Evolutionary conservation across 495 filamentous ascomycete species (phyloP), one percentile per base, ranked within the genome.

Genomic region (Lepraria neglecta): DNA sequence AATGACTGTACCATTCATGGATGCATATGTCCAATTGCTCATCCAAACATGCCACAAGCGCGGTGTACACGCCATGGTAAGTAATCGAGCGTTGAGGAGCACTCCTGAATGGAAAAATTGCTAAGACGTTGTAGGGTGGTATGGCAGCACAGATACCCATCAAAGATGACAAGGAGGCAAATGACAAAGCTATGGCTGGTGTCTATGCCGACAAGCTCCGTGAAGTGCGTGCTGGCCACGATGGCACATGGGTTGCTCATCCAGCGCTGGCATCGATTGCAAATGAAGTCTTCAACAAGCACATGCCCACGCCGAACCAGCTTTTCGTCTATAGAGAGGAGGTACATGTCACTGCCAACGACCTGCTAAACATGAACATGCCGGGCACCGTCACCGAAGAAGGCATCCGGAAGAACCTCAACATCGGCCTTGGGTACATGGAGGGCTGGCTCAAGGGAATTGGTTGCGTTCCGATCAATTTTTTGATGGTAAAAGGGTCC

Each of bases 131-230:
- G 6, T 56, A 82, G 80, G 92, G 94, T 66, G 94, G 94, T 65
- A 98, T 98, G 94, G 94, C 95, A 24, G 94, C 94, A 14, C 95
- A 97, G 75, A 99, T 99, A 71, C 94, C 94, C 38, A 95, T 97
- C 78, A 99, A 99, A 78, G 86, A 91, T 73, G 86, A 97, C 73
- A 81, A 84, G 60, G 86, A 80, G 53, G 92, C 91, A 65, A 97
- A 97, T 75, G 91, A 95, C 69, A 85, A 84, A 69, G 92, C 92
- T 46, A 97, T 99, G 95, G 89, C 89, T 65, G 87, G 83, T 62
- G 94, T 99, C 28, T 86, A 88, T 45, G 87, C 88, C 46, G 94
- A 99, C 76, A 99, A 99, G 82, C 84, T 99, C 58, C 89, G 94
- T 40, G 94, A 99, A 77, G 94, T 90, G 54, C 86, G 86, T 62